Percentiles rank a stretch among this genome's conserved stretches.
These are phyloP conservation scores for Phytophthora pisi DNA, from an alignment of 352 stramenopile species.

Conservation along the genomic window DNA sequence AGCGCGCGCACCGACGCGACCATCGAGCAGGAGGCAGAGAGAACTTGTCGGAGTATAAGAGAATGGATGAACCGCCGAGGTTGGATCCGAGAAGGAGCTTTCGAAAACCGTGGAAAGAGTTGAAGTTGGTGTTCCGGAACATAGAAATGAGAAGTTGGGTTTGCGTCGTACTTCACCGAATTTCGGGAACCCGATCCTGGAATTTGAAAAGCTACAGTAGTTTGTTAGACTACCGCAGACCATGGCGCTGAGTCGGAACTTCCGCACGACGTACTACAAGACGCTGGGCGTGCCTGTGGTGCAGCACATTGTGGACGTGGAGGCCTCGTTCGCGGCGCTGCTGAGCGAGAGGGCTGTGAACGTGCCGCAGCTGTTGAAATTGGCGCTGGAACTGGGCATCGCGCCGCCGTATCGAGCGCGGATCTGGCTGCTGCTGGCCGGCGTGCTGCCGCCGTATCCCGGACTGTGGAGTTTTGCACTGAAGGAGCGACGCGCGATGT, in stretches of 20 bases:
- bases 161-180: background rate
- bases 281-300: slow-evolving; percentile 85
- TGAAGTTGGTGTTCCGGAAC: slow-evolving; percentile 11
- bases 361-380: slow-evolving; percentile 66
- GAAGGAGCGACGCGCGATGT: slow-evolving; percentile 63
- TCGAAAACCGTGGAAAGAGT: slow-evolving; percentile 16
- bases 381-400: slow-evolving; percentile 79
- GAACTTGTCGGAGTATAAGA: background rate
- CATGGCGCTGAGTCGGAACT: slow-evolving; percentile 22
- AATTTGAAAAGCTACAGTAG: background rate
- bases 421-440: slow-evolving; percentile 66
- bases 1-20: slow-evolving; percentile 11
- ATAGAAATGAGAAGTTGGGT: background rate
- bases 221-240: no score
- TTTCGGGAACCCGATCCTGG: background rate
- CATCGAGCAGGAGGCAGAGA: background rate
- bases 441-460: slow-evolving; percentile 60
- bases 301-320: slow-evolving; percentile 82
- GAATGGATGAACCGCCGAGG: background rate
- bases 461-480: slow-evolving; percentile 68
- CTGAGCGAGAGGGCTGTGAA: slow-evolving; percentile 66
- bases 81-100: background rate
- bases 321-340: slow-evolving; percentile 75
- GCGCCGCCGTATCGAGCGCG: slow-evolving; percentile 52
- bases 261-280: slow-evolving; percentile 90